Conservation (phyloP, 1,284 basidiomycete species). For the Boletus semigastroideus region DNA sequence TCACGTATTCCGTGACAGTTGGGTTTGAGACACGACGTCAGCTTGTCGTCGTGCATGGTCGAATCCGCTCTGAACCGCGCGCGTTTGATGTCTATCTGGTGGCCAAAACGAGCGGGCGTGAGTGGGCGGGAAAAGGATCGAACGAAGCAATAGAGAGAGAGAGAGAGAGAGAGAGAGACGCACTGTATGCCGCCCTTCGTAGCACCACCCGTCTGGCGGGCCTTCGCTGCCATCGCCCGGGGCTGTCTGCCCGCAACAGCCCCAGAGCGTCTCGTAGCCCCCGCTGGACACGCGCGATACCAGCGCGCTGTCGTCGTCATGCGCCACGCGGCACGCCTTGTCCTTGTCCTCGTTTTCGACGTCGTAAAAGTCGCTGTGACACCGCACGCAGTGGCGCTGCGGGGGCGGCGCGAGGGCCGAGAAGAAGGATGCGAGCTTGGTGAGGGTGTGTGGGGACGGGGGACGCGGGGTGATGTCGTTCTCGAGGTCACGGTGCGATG, state of each 20-base stretch:
- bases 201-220: slow-evolving; percentile 81
- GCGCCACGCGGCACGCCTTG: slow-evolving; percentile 50
- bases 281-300: slow-evolving; percentile 43
- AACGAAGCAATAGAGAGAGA: neutral
- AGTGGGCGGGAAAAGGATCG: too few species aligned
- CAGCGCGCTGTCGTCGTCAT: slow-evolving; percentile 55
- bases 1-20: slow-evolving; percentile 51
- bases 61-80: slow-evolving; percentile 77
- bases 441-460: slow-evolving; percentile 34
- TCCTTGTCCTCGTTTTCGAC: slow-evolving; percentile 53
- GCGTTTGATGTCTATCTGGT: slow-evolving; percentile 66
- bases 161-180: slow-evolving; percentile 29
- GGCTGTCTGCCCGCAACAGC: slow-evolving; percentile 66
- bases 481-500: neutral
- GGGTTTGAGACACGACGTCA: slow-evolving; percentile 54
- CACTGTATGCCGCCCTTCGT: slow-evolving; percentile 76
- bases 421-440: slow-evolving; percentile 55
- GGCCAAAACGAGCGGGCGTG: too few species aligned
- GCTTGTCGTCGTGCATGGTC: slow-evolving; percentile 62
- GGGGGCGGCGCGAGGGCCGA: slow-evolving; percentile 60
- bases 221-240: slow-evolving; percentile 76
- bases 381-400: slow-evolving; percentile 66
- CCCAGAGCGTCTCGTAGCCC: slow-evolving; percentile 57
- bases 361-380: slow-evolving; percentile 62
- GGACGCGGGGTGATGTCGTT: slow-evolving; percentile 19